Evolutionary conservation across 176 grass and related monocot genomes (phyloP).

Genomic region (Avena sativa): DNA sequence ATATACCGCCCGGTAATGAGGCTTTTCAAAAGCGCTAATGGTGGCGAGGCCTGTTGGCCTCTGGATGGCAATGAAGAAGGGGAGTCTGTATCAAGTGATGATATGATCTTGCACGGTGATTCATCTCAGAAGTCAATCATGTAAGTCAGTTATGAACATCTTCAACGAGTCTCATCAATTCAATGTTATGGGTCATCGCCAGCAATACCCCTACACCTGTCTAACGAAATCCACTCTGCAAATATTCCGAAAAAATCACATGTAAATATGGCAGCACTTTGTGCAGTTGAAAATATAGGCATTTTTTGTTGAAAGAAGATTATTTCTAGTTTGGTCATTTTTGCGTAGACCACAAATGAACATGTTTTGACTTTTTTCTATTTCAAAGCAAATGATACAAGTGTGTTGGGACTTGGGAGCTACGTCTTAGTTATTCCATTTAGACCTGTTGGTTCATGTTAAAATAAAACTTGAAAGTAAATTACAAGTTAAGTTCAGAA

Average conservation of each 20-base stretch:
- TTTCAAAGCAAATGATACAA: background rate
- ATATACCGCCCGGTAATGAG: constrained; percentile 99
- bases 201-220: background rate
- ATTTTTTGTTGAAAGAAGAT: background rate
- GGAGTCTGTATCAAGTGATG: constrained; percentile 63
- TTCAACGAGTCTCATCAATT: constrained; percentile 9
- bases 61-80: constrained; percentile 78
- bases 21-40: constrained; percentile 75
- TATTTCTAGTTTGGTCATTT: background rate
- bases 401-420: background rate
- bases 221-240: background rate
- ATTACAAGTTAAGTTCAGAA: constrained; percentile 1
- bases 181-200: constrained; percentile 7
- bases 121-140: constrained; percentile 60
- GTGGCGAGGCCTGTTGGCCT: constrained; percentile 83
- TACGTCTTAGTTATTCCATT: constrained; percentile 1
- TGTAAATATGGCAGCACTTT: constrained; percentile 6
- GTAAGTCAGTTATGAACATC: constrained; percentile 60
- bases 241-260: background rate
- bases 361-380: background rate
- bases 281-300: background rate
- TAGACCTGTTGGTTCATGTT: constrained; percentile 4
- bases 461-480: background rate
- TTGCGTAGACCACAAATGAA: background rate
- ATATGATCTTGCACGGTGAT: constrained; percentile 79